Base-by-base conservation (phyloP, 2,329 filamentous ascomycete species). In the Calonectria crousiana region DNA sequence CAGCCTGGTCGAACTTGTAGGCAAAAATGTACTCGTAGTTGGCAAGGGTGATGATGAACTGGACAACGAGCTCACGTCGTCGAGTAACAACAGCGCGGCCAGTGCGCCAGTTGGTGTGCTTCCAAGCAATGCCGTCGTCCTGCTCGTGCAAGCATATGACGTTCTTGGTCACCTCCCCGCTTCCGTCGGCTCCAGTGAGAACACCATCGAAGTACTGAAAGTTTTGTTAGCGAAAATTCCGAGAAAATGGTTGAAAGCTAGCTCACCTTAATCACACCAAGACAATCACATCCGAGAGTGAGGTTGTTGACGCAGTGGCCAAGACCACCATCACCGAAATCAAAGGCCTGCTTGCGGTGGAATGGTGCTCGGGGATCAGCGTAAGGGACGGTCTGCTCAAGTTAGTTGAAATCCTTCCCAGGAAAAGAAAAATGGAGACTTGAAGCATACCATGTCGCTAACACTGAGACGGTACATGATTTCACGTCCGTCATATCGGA, bases 311-410 rank as follows among this genome's bases (percentile, higher is more conserved):
- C 91, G 65, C 88, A 91, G 75, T 91, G 87, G 1, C 92, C 93
- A 5, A 90, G 89, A 14, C 92, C 92, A 32, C 90, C 91, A 71
- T 94, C 92, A 1, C 93, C 93, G 73, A 94, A 90, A 77, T 95
- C 93, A 75, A 95, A 94, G 0, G 93, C 93, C 20, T 91, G 90
- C 80, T 94, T 94, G 28, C 92, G 88, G 23, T 92, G 91, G 80
- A 78, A 94, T 0, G 92, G 92, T 1, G 87, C 84, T 9, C 92
- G 88, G 2, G 90, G 91, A 76, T 94, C 92, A 0, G 88, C 92
- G 73, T 94, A 95, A 0, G 92, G 92, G 0, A 94, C 92, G 20
- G 82, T 84, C 82, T 82, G 1, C 0, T 14, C 1, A 6, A 32
- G 44, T 67, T 38, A 62, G 56, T 26, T 14, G 13, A 23, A 16